phyloP scores from a whole-genome alignment of 2,329 filamentous ascomycete species.

The Berkeleyomyces basicola region DNA sequence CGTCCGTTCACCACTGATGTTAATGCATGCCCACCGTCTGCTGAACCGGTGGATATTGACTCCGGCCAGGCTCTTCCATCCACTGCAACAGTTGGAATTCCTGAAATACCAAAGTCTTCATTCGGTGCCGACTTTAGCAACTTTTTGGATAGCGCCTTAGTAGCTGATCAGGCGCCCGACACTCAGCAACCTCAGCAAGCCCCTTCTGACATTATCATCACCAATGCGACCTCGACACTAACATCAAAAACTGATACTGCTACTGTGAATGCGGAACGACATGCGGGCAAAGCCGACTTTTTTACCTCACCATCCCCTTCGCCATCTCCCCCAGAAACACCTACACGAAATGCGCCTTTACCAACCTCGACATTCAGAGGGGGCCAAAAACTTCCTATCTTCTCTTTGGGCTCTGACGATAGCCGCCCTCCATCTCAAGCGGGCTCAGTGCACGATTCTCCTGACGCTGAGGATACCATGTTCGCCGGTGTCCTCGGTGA shows the following conservation, averaged over 20 bases:
- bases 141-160: background rate
- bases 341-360: background rate
- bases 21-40: background rate
- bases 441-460: background rate
- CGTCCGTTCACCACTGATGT: background rate
- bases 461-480: slow-evolving; percentile 7
- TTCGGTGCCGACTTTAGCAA: background rate
- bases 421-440: slow-evolving; percentile 3
- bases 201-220: background rate
- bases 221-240: background rate
- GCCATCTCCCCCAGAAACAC: background rate
- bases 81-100: background rate
- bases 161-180: background rate
- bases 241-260: background rate
- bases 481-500: slow-evolving; percentile 12
- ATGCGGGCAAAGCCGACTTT: background rate
- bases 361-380: background rate
- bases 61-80: background rate
- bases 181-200: background rate
- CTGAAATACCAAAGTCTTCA: slow-evolving; percentile 1
- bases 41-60: background rate
- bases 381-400: background rate
- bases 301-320: background rate
- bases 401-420: slow-evolving; percentile 1
- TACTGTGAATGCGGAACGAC: background rate